Percentiles rank a stretch among this genome's conserved stretches.
phyloP scores from a whole-genome alignment of 192 early-diverging fungal genomes.

The Coemansia sp. region DNA sequence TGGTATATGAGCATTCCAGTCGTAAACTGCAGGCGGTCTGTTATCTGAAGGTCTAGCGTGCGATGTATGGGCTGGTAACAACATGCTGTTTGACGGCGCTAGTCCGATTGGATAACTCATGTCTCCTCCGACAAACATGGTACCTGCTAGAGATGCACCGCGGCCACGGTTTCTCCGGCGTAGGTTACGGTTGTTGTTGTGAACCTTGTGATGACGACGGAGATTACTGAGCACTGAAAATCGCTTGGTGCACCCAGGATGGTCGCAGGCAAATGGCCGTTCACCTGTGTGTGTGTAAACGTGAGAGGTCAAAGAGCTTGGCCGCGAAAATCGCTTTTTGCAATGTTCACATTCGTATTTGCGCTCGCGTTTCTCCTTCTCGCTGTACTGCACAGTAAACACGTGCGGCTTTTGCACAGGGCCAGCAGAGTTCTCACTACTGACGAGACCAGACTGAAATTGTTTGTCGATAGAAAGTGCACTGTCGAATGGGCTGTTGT shows the following conservation, averaged over 20 bases:
- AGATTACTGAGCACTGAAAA: constrained; percentile 81
- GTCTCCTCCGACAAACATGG: background rate
- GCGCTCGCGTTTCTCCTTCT: constrained; percentile 51
- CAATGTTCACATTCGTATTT: constrained; percentile 61
- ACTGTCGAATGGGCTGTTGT: no score
- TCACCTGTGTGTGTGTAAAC: constrained; percentile 65
- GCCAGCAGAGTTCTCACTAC: background rate
- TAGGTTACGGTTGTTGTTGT: constrained; percentile 14
- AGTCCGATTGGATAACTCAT: background rate
- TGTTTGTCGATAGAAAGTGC: no score
- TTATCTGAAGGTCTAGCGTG: background rate
- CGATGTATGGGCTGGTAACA: background rate
- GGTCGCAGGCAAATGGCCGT: constrained; percentile 59
- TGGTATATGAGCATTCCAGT: background rate
- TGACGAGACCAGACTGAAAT: no score
- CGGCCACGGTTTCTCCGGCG: constrained; percentile 3
- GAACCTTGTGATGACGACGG: constrained; percentile 62
- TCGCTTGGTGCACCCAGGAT: constrained; percentile 60
- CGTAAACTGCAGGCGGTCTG: background rate
- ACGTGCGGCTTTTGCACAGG: background rate
- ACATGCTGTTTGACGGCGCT: background rate
- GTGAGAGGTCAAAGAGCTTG: constrained; percentile 62
- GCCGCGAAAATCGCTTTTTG: constrained; percentile 60
- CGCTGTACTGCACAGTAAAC: constrained; percentile 32
- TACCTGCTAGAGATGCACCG: background rate